Percentiles rank a stretch among this genome's conserved stretches.
phyloP scores from a whole-genome alignment of 1,284 basidiomycete genomes.

The Agaricales sp. region DNA sequence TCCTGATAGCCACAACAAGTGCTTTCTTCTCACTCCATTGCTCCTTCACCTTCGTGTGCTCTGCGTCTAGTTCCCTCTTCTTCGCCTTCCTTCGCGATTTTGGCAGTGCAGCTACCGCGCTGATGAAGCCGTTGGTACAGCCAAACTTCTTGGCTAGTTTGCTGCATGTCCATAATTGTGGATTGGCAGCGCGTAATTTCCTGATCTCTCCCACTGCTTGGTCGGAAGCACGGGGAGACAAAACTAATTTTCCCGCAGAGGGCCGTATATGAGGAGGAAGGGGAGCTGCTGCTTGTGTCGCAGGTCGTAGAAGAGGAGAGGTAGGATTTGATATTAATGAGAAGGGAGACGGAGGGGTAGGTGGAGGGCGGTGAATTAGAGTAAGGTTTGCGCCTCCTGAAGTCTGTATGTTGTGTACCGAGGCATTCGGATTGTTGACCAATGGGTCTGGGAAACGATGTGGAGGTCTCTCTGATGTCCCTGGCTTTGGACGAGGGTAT shows the following conservation, averaged over 20 bases:
- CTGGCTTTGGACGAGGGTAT: slow-evolving; percentile 32
- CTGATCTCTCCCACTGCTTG: slow-evolving; percentile 46
- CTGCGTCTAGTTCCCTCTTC: slow-evolving; percentile 25
- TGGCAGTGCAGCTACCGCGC: slow-evolving; percentile 43
- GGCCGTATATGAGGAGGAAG: slow-evolving; percentile 37
- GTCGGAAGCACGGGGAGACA: slow-evolving; percentile 30
- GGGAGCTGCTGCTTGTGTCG: slow-evolving; percentile 15
- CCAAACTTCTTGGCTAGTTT: slow-evolving; percentile 49
- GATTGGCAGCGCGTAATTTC: slow-evolving; percentile 40
- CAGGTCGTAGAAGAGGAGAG: slow-evolving; percentile 48
- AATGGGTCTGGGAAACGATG: slow-evolving; percentile 59
- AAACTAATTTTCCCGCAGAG: slow-evolving; percentile 22
- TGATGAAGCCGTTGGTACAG: slow-evolving; percentile 45
- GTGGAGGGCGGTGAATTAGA: slow-evolving; percentile 72
- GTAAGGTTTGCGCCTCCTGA: slow-evolving; percentile 45
- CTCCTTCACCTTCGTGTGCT: slow-evolving; percentile 29
- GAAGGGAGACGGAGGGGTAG: slow-evolving; percentile 55
- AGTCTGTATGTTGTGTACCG: slow-evolving; percentile 28
- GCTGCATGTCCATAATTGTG: slow-evolving; percentile 36
- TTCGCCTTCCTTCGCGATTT: slow-evolving; percentile 30
- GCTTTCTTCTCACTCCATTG: slow-evolving; percentile 53
- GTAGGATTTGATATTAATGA: slow-evolving; percentile 57
- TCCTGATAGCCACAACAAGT: slow-evolving; percentile 40
- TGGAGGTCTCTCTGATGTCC: slow-evolving; percentile 44
- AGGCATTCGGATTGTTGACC: slow-evolving; percentile 40